phyloP scores from a whole-genome alignment of 352 stramenopile species.

The Phytophthora fragariae region DNA sequence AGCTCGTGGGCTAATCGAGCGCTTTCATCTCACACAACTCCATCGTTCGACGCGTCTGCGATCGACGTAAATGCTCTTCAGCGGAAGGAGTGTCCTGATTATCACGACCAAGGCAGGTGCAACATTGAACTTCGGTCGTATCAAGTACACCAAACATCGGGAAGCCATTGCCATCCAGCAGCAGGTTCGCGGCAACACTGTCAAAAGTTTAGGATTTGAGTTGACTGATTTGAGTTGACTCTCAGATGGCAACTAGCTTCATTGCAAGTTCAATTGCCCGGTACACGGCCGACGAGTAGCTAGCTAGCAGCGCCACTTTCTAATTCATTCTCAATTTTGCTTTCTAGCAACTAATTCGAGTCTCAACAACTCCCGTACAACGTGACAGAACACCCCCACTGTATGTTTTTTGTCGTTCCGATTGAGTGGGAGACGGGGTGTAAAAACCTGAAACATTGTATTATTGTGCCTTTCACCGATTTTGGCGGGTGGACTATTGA shows the following conservation, averaged over 20 bases:
- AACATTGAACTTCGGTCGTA: too few relatives aligned
- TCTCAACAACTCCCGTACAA: slow-evolving; percentile 4
- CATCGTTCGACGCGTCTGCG: not conserved
- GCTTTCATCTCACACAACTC: not conserved
- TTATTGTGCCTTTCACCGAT: too few relatives aligned
- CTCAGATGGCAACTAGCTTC: slow-evolving; percentile 5
- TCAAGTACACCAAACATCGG: too few relatives aligned
- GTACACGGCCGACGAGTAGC: not conserved
- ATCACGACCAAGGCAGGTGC: not conserved
- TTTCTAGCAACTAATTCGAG: not conserved
- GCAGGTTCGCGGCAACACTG: not conserved
- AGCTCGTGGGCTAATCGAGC: not conserved
- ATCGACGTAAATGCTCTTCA: not conserved
- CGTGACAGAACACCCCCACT: not conserved
- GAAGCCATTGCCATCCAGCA: not conserved
- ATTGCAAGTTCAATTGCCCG: slow-evolving; percentile 10
- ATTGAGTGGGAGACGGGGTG: too few relatives aligned
- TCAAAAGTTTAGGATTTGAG: slow-evolving; percentile 1
- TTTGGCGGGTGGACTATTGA: too few relatives aligned
- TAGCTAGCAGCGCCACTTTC: not conserved
- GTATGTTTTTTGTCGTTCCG: too few relatives aligned
- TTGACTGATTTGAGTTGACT: slow-evolving; percentile 1
- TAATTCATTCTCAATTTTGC: slow-evolving; percentile 8
- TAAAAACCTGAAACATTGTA: too few relatives aligned
- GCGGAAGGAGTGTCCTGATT: not conserved